Percentiles rank a stretch among this genome's conserved stretches.
Evolutionary conservation across 2,329 filamentous ascomycete species (phyloP).

Genomic region (Fusarium devonianum): DNA sequence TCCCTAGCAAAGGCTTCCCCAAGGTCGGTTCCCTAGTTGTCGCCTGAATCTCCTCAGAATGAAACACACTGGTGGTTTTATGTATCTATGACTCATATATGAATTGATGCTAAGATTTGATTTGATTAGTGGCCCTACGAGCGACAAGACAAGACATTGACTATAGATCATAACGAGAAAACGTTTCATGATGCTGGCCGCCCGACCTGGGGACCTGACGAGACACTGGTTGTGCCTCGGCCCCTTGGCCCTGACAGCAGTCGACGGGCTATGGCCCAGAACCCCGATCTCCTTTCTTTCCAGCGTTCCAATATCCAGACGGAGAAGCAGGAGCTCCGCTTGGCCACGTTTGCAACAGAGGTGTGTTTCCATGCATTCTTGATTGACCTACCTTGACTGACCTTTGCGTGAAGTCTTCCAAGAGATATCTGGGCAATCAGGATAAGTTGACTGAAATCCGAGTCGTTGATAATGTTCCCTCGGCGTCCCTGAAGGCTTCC

Average conservation of each 20-base stretch:
- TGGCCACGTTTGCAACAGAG: constrained; percentile 68
- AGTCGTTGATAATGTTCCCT: constrained; percentile 65
- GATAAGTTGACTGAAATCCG: constrained; percentile 62
- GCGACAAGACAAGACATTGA: constrained; percentile 74
- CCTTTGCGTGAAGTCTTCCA: constrained; percentile 56
- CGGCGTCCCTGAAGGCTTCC: constrained; percentile 55
- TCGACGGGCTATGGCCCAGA: constrained; percentile 40
- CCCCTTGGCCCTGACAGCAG: constrained; percentile 50
- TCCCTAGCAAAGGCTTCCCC: constrained; percentile 71
- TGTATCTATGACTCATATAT: constrained; percentile 47
- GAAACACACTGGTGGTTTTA: constrained; percentile 35
- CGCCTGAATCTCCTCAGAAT: constrained; percentile 44
- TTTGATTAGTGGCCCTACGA: constrained; percentile 82
- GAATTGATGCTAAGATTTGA: constrained; percentile 56
- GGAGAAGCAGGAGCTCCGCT: constrained; percentile 69
- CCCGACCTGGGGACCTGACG: constrained; percentile 79
- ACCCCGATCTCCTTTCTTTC: constrained; percentile 44
- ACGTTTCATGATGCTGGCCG: constrained; percentile 77
- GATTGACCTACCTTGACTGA: constrained; percentile 10
- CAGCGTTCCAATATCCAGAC: constrained; percentile 61
- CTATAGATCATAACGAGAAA: constrained; percentile 69
- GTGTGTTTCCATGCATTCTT: constrained; percentile 42
- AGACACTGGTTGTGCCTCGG: constrained; percentile 70
- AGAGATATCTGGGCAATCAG: constrained; percentile 63
- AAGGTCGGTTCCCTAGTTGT: constrained; percentile 78